Evolutionary conservation across 441 rosid genomes (phyloP).

Genomic region (Arabidopsis lyrata): DNA sequence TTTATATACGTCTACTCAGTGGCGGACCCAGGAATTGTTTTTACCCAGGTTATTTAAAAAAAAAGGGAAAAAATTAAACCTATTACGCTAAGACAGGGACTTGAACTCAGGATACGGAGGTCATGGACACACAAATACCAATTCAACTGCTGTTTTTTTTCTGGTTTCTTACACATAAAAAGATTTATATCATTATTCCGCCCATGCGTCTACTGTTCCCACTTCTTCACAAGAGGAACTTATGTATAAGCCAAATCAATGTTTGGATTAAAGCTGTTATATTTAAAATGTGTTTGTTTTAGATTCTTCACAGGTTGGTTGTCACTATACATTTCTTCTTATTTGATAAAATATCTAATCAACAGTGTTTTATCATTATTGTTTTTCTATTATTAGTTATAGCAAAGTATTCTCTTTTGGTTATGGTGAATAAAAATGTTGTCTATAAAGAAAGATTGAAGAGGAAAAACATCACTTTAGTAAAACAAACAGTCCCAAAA

Average conservation of each 20-base stretch:
- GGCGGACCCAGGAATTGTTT: too few relatives aligned
- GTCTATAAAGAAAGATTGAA: not conserved
- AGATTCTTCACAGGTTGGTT: not conserved
- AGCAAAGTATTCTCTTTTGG: slow-evolving; percentile 1
- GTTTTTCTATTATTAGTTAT: not conserved
- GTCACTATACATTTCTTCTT: not conserved
- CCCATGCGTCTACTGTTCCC: not conserved
- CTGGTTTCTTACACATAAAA: too few relatives aligned
- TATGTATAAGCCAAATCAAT: slow-evolving; percentile 21
- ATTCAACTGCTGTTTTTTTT: too few relatives aligned
- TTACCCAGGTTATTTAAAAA: too few relatives aligned
- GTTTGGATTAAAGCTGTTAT: slow-evolving; percentile 15
- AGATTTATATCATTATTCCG: too few relatives aligned
- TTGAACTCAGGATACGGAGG: too few relatives aligned
- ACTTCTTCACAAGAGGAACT: not conserved
- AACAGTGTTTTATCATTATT: not conserved
- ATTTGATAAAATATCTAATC: not conserved
- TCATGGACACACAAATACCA: too few relatives aligned
- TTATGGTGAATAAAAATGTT: slow-evolving; percentile 16
- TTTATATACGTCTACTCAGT: slow-evolving; percentile 11
- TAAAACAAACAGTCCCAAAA: not conserved
- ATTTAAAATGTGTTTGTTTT: not conserved
- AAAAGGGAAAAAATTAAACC: too few relatives aligned
- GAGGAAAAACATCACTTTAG: not conserved
- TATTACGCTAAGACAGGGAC: too few relatives aligned